These are phyloP conservation scores for Rhodotorula toruloides DNA, from an alignment of 768 basidiomycete genomes.

Conservation along the genomic window DNA sequence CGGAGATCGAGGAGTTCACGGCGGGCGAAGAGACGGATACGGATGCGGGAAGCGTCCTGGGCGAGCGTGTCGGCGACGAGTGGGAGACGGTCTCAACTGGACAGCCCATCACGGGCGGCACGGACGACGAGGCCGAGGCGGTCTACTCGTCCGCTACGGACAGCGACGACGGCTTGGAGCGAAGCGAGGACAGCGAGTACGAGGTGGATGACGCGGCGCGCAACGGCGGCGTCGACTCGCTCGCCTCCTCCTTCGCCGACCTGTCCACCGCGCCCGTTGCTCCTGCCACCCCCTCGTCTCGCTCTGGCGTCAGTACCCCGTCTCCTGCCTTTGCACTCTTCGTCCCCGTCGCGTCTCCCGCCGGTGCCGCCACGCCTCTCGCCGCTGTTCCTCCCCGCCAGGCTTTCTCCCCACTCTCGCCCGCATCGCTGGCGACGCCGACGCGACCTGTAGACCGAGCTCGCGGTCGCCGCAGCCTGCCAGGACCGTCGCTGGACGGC, in stretches of 20 bases:
- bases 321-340: constrained; percentile 1
- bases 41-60: not conserved
- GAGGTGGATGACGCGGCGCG: not conserved
- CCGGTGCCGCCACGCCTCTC: not conserved
- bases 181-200: not conserved
- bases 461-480: not conserved
- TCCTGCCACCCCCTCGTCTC: not conserved
- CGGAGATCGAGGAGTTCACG: constrained; percentile 12
- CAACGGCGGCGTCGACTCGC: constrained; percentile 16
- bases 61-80: not conserved
- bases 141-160: constrained; percentile 11
- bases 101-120: not conserved
- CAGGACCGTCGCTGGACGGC: too few relatives aligned
- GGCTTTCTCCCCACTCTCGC: too few relatives aligned
- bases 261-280: not conserved
- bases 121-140: constrained; percentile 13
- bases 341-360: not conserved
- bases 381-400: not conserved
- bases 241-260: constrained; percentile 22
- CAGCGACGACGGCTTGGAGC: not conserved
- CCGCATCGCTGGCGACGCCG: too few relatives aligned
- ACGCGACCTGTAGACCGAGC: too few relatives aligned
- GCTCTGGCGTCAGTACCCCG: not conserved
- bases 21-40: constrained; percentile 7
- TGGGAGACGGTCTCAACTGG: not conserved